Base-by-base conservation (phyloP, 1,284 basidiomycete species). In the Fomitopsis betulina region DNA sequence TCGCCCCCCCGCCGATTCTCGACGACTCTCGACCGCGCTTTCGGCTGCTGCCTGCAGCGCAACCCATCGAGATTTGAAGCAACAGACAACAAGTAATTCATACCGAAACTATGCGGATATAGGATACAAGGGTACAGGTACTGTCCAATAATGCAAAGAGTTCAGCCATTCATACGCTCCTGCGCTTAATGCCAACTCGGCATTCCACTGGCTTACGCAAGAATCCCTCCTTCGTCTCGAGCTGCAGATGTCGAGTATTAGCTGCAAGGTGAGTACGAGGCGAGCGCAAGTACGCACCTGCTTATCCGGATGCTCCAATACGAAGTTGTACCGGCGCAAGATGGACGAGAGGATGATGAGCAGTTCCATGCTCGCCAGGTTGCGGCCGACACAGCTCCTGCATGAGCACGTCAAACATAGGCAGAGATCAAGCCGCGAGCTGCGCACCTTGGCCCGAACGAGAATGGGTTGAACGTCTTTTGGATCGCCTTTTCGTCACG, bases 391-490 rank as follows among this genome's bases (percentile, higher is more conserved):
- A 67, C 89, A 91, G 21, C 83, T 86, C 57, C 87, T 88, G 55
- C 25, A 57, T 43, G 15, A 21, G 42, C 43, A 49, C 49, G 17
- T 27, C 25, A 35, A 37, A 23, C 47, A 50, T 17, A 30, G 23
- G 12, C 7, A 15, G n/a, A 15, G 17, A n/a, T 8, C 39, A 15
- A n/a, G 37, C 30, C 23, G 12, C 21, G 21, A 30, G 35, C 32
- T 51, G 68, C 75, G 56, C 62, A 84, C 85, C 86, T 76, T 15
- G 85, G 85, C 8, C 86, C 86, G 58, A 81, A 76, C 1, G 86
- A 89, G 69, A 92, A 93, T 2, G 87, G 87, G 65, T 92, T 93
- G 69, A 91, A 91, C 0, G 84, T 79, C 71, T 81, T 86, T 67
- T 87, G 83, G 27, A 91, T 82, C 17, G 72, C 73, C 23, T 76